phyloP scores from a whole-genome alignment of 352 stramenopile species.

The Pythium insidiosum region DNA sequence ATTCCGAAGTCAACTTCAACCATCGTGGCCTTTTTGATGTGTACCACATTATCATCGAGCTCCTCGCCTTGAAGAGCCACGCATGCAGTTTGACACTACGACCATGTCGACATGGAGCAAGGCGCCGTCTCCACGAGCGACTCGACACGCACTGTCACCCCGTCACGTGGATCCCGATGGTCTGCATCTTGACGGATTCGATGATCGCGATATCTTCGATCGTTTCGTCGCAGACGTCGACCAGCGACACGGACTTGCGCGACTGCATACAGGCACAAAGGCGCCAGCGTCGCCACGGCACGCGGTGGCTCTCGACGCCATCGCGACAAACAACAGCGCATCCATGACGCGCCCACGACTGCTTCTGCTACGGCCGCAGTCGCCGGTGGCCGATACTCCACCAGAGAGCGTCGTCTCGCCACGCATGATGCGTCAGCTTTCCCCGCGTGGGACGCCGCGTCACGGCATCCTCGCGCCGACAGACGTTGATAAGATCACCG shows the following conservation, averaged over 20 bases:
- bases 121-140: not conserved
- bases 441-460: conserved; percentile 8
- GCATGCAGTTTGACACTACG: no score
- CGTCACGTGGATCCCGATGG: conserved; percentile 12
- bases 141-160: conserved; percentile 1
- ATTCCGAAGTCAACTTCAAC: no score
- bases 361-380: conserved; percentile 11
- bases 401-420: conserved; percentile 12
- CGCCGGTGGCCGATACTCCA: conserved; percentile 11
- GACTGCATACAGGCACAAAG: no score
- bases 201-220: conserved; percentile 19
- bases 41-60: no score
- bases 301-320: not conserved
- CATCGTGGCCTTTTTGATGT: no score
- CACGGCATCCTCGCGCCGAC: conserved; percentile 26
- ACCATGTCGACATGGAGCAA: no score
- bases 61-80: no score
- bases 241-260: no score
- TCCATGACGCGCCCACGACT: conserved; percentile 6
- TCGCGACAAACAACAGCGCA: no score
- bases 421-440: conserved; percentile 17
- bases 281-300: conserved; percentile 15
- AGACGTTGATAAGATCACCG: conserved; percentile 54
- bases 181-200: conserved; percentile 6
- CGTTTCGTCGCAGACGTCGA: conserved; percentile 10